Evolutionary conservation across 805 yeast genomes (phyloP).

Genomic region (Ogataea dorogensis): DNA sequence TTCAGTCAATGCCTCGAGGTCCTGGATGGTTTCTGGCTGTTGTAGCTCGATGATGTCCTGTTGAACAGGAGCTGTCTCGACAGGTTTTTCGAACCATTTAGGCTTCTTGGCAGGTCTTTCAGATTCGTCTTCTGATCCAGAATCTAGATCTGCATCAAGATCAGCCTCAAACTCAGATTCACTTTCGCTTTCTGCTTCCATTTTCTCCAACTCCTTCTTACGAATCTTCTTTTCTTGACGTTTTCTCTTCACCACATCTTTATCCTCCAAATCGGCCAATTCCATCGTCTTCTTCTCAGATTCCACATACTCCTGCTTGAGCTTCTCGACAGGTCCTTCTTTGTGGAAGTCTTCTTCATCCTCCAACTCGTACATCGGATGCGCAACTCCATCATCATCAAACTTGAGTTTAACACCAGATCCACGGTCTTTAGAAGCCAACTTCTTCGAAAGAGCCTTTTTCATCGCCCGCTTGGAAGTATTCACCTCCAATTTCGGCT

Average conservation of each 20-base stretch:
- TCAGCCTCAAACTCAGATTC: slow-evolving; percentile 32
- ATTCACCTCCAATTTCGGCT: slow-evolving; percentile 59
- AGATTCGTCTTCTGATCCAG: slow-evolving; percentile 33
- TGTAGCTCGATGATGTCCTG: slow-evolving; percentile 65
- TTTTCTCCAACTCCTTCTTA: slow-evolving; percentile 75
- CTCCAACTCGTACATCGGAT: slow-evolving; percentile 86
- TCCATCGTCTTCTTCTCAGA: slow-evolving; percentile 71
- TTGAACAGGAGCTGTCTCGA: slow-evolving; percentile 29
- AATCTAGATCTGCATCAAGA: slow-evolving; percentile 25
- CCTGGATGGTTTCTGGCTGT: slow-evolving; percentile 89
- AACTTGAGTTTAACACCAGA: slow-evolving; percentile 77
- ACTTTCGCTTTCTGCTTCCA: slow-evolving; percentile 34
- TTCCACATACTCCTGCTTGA: slow-evolving; percentile 63
- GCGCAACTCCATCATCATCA: slow-evolving; percentile 94
- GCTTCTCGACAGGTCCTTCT: slow-evolving; percentile 60
- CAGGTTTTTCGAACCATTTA: slow-evolving; percentile 53
- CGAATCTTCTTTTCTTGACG: slow-evolving; percentile 84
- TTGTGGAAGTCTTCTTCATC: slow-evolving; percentile 83
- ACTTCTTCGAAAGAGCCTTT: slow-evolving; percentile 84
- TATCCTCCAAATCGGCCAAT: slow-evolving; percentile 73
- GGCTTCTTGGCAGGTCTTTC: slow-evolving; percentile 36
- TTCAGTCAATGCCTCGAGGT: slow-evolving; percentile 82
- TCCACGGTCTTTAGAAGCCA: slow-evolving; percentile 57
- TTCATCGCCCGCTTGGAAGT: slow-evolving; percentile 83
- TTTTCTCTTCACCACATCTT: slow-evolving; percentile 70